phyloP scores from a whole-genome alignment of 2,329 filamentous ascomycete genomes.

The Chrysosporium keratinophilum region DNA sequence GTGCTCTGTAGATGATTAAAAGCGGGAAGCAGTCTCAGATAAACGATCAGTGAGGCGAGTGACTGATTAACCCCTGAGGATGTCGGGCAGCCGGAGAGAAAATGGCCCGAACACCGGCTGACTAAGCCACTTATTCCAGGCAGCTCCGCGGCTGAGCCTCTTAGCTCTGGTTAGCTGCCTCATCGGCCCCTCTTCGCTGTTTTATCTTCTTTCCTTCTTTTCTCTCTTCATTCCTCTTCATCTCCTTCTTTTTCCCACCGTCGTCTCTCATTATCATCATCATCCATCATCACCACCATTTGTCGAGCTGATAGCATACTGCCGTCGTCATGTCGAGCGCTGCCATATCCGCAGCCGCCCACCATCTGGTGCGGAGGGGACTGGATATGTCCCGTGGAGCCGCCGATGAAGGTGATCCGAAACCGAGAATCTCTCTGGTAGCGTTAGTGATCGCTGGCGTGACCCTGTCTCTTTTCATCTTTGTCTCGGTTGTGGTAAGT shows the following conservation, averaged over 20 bases:
- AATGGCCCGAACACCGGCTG: background rate
- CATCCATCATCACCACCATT: no score
- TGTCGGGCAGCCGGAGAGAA: no score
- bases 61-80: no score
- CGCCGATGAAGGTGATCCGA: no score
- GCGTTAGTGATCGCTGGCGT: background rate
- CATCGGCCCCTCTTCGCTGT: background rate
- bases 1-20: no score
- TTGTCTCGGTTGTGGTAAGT: no score
- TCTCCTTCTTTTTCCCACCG: background rate
- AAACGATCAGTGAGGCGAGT: no score
- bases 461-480: background rate
- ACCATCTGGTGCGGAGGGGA: conserved; percentile 1
- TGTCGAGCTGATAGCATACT: background rate
- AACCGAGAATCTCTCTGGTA: no score
- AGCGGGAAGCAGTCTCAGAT: no score
- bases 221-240: background rate
- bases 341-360: background rate
- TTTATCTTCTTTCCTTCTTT: background rate
- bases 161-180: background rate
- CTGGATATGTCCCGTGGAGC: background rate
- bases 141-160: no score
- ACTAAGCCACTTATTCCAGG: background rate
- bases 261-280: background rate
- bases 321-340: background rate